Evolutionary conservation across 2,329 filamentous ascomycete species (phyloP), one percentile per base, ranked within the genome.

Genomic region (Apiospora saccharicola): DNA sequence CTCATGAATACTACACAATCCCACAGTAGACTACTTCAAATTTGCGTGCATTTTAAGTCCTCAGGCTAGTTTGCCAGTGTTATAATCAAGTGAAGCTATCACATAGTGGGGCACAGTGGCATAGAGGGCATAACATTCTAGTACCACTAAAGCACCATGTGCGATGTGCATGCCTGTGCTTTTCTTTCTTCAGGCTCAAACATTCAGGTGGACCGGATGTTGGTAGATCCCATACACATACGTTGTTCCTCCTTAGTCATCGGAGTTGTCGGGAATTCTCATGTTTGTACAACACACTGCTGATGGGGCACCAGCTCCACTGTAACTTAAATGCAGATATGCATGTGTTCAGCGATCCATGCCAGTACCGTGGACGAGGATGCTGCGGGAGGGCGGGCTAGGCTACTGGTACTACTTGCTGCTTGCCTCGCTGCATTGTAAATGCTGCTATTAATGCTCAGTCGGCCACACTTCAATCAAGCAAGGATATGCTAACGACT

Each of bases 251-350:
- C 19, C 5, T 57, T 57, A 57, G 51, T 57, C 34, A 57, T 34
- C 51, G 7, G 51, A 26, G 6, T 22, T 34, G 53, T 34, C 53
- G 53, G 53, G 16, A 61, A 6, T 37, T 61, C 37, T 41, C 37
- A 10, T 41, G 30, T 61, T 61, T 61, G 53, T 61, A 37, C 53
- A 61, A 37, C 53, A 61, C 53, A 61, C 19, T 10, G 30, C 7
- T 41, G 37, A 41, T 41, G 37, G 37, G 37, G 37, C 8, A 10
- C 26, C 4, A 41, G 26, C 19, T 8, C 53, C 53, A 30, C 51
- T 34, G 26, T 57, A 61, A 37, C 53, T 61, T 13, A 22, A 61
- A 37, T 37, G 53, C 53, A 61, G 53, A 61, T 61, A 61, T 61
- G 53, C 53, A 61, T 61, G 53, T 61, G 30, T 37, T 34, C 37